Evolutionary conservation across 2,329 filamentous ascomycete genomes (phyloP), one percentile per base, ranked within the genome.

Genomic region (Ascomycota sp.): DNA sequence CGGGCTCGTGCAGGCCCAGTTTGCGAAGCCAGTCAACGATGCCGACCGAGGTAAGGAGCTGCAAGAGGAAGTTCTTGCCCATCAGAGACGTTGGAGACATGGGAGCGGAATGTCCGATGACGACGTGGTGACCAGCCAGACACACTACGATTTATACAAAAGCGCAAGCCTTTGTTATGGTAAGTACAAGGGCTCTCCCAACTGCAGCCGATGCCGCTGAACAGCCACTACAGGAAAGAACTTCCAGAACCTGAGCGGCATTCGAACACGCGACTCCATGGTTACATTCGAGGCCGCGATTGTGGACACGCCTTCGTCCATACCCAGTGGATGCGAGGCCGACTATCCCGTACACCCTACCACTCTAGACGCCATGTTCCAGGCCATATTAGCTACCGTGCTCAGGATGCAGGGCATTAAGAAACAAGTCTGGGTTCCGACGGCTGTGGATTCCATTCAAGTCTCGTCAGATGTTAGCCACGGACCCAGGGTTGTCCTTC

Each of bases 341-440:
- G 29, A 30, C 4, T 30, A 30, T n/a, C n/a, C 27, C 7, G 7
- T 30, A n/a, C 29, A 30, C 9, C 29, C 29, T 3, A 15, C 23
- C n/a, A 30, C 29, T 6, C 24, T 30, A 4, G 29, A 30, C 24
- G 23, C 25, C 29, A 13, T 26, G 23, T 12, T 30, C 15, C 29
- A 30, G 24, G 12, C 29, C 20, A n/a, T 25, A 8, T 8, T 30
- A 4, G 29, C 21, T 12, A 20, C 29, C 5, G 7, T 30, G 2
- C 29, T 12, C 17, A 8, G 17, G 4, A 25, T 25, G 23, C 8
- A 26, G 11, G 23, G 24, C 17, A 13, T 26, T 6, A 11, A 17
- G 19, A 25, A 30, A 24, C 29, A 30, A 13, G 24, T 19, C 12
- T 30, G 29, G 29, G 29, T 25, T 8, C 29, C 29, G 12, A 30